A percentile compares a stretch with the other conserved stretches of the same genome.
Evolutionary conservation across 768 basidiomycete genomes (phyloP).

Genomic region (Leccinellum luteum): DNA sequence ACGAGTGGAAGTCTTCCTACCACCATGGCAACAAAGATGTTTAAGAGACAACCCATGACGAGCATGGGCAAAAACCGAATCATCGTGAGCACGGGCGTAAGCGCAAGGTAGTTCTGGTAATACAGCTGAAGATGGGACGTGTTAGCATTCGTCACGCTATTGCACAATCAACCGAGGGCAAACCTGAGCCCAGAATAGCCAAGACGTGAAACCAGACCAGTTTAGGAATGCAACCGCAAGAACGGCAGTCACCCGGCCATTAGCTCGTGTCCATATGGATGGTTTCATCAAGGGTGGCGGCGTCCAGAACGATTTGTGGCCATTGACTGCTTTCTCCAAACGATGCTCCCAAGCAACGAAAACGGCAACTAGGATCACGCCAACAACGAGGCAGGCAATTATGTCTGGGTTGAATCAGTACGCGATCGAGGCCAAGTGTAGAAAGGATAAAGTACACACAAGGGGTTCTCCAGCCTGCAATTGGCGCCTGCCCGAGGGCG

Average conservation of each 20-base stretch:
- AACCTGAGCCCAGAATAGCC: slow-evolving; percentile 57
- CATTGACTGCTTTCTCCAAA: no score
- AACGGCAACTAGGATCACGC: no score
- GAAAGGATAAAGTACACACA: no score
- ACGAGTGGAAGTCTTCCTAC: no score
- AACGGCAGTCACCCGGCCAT: slow-evolving; percentile 60
- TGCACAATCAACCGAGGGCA: neutral
- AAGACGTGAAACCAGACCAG: slow-evolving; percentile 56
- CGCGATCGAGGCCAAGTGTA: no score
- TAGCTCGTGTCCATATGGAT: slow-evolving; percentile 58
- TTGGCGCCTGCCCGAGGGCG: no score
- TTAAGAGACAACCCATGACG: slow-evolving; percentile 60
- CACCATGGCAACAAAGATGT: slow-evolving; percentile 59
- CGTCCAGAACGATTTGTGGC: slow-evolving; percentile 26
- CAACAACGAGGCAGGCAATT: no score
- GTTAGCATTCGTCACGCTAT: neutral
- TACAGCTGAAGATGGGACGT: slow-evolving; percentile 45
- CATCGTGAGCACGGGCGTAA: no score
- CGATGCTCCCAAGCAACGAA: no score
- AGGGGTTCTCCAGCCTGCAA: no score
- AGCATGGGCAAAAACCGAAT: slow-evolving; percentile 71
- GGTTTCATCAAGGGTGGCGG: slow-evolving; percentile 67
- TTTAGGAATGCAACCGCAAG: slow-evolving; percentile 62
- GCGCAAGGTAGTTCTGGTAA: slow-evolving; percentile 62
- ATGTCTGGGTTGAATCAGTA: no score